These are phyloP conservation scores for Cicer bijugum DNA, from an alignment of 306 rosid species.

Conservation along the genomic window DNA sequence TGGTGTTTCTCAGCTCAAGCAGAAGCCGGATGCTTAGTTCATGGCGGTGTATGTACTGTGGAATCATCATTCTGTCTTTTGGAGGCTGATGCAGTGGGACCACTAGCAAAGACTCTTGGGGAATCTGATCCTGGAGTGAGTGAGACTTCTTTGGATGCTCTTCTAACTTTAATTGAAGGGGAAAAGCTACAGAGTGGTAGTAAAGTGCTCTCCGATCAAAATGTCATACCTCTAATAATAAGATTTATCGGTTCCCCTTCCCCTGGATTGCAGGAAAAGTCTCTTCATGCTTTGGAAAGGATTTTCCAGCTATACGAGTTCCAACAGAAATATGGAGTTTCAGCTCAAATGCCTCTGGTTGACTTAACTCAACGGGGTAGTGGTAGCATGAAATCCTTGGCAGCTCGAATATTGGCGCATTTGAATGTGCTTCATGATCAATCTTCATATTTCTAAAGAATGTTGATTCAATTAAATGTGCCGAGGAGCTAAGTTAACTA, in stretches of 20 bases:
- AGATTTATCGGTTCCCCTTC: slow-evolving; percentile 63
- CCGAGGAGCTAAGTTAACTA: slow-evolving; percentile 32
- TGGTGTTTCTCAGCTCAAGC: slow-evolving; percentile 76
- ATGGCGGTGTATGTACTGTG: slow-evolving; percentile 72
- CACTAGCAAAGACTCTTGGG: slow-evolving; percentile 63
- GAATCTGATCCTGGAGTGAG: slow-evolving; percentile 67
- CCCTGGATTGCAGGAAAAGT: slow-evolving; percentile 75
- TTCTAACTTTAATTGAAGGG: slow-evolving; percentile 73
- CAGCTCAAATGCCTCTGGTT: slow-evolving; percentile 78
- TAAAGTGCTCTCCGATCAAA: slow-evolving; percentile 67
- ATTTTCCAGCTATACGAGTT: slow-evolving; percentile 65
- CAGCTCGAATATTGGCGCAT: slow-evolving; percentile 79
- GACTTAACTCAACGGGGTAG: slow-evolving; percentile 84
- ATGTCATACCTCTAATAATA: slow-evolving; percentile 72
- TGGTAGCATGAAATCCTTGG: slow-evolving; percentile 61
- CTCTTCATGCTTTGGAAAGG: slow-evolving; percentile 77
- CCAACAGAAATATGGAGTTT: slow-evolving; percentile 67
- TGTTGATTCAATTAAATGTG: slow-evolving; percentile 40
- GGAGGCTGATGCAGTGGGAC: slow-evolving; percentile 71
- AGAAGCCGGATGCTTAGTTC: slow-evolving; percentile 68
- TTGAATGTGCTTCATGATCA: slow-evolving; percentile 84
- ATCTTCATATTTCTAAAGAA: slow-evolving; percentile 74
- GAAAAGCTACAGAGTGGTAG: slow-evolving; percentile 70
- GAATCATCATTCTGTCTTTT: slow-evolving; percentile 79
- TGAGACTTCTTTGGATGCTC: slow-evolving; percentile 80